Percentiles rank a stretch among this genome's conserved stretches.
Evolutionary conservation across 495 filamentous ascomycete genomes (phyloP).

Genomic region (Tricharina praecox): DNA sequence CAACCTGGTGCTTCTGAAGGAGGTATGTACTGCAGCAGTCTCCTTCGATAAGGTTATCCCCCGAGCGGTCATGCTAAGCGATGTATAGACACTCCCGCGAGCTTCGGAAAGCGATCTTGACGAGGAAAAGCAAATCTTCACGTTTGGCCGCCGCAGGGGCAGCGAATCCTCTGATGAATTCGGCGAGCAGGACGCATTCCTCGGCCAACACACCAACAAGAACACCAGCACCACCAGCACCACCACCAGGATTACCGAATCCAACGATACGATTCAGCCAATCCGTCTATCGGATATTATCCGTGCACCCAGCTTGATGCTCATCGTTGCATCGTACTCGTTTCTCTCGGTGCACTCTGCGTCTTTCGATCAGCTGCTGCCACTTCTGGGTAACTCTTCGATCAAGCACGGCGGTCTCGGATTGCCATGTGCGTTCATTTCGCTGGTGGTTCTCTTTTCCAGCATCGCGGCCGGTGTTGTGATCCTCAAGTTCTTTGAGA

Average conservation of each 20-base stretch:
- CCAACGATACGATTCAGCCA: constrained; percentile 28
- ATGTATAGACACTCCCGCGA: constrained; percentile 26
- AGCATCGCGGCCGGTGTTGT: constrained; percentile 26
- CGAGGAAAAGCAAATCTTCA: constrained; percentile 13
- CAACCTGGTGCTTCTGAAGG: constrained; percentile 28
- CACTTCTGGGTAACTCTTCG: constrained; percentile 32
- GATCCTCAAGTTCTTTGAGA: constrained; percentile 26
- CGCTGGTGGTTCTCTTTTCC: constrained; percentile 27
- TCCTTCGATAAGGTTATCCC: not conserved
- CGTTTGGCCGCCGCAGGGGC: not conserved
- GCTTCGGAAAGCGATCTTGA: constrained; percentile 10
- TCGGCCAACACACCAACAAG: constrained; percentile 25
- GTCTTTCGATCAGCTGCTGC: constrained; percentile 32
- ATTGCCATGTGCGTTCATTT: constrained; percentile 31
- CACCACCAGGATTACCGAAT: constrained; percentile 17
- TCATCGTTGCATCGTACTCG: constrained; percentile 32
- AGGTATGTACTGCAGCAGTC: constrained; percentile 24
- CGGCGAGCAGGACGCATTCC: constrained; percentile 32
- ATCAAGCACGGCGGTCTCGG: constrained; percentile 31
- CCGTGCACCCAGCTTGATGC: constrained; percentile 30
- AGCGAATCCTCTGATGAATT: constrained; percentile 23
- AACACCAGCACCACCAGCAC: constrained; percentile 18
- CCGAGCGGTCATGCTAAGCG: not conserved
- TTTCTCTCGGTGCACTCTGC: constrained; percentile 32
- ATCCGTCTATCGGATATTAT: constrained; percentile 31